These are phyloP conservation scores for Hypoxylon crocopeplum DNA, from an alignment of 495 filamentous ascomycete genomes.

Conservation along the genomic window DNA sequence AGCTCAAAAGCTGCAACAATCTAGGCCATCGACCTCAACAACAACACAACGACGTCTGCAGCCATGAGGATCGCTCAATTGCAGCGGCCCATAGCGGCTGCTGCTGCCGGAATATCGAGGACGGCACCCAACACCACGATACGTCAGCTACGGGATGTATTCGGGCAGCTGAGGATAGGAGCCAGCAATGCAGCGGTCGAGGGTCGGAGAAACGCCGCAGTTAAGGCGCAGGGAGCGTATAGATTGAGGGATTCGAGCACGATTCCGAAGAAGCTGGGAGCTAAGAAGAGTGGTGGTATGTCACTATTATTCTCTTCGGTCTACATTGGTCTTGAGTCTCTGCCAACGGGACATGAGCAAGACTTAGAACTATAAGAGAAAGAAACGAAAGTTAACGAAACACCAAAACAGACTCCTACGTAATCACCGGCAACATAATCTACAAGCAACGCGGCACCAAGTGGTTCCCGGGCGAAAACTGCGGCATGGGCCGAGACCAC, in stretches of 20 bases:
- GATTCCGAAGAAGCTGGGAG: slow-evolving; percentile 90
- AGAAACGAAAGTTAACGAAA: slow-evolving; percentile 15
- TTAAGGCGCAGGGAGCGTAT: slow-evolving; percentile 86
- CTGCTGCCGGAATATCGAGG: slow-evolving; percentile 48
- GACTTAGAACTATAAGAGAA: background rate
- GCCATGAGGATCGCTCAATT: slow-evolving; percentile 61
- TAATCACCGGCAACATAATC: slow-evolving; percentile 95
- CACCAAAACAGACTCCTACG: slow-evolving; percentile 74
- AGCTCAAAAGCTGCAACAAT: slow-evolving; percentile 7
- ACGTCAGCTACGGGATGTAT: slow-evolving; percentile 43
- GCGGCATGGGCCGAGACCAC: slow-evolving; percentile 93
- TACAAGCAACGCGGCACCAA: slow-evolving; percentile 93
- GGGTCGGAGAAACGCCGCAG: slow-evolving; percentile 74
- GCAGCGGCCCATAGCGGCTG: slow-evolving; percentile 58
- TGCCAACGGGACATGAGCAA: background rate
- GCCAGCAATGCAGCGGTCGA: slow-evolving; percentile 48
- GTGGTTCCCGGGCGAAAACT: slow-evolving; percentile 95
- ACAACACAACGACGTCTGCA: slow-evolving; percentile 2
- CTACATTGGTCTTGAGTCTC: background rate
- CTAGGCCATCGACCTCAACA: slow-evolving; percentile 1
- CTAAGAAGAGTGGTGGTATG: slow-evolving; percentile 86
- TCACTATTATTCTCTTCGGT: slow-evolving; percentile 9
- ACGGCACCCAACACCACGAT: slow-evolving; percentile 30
- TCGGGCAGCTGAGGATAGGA: slow-evolving; percentile 47
- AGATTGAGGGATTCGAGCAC: slow-evolving; percentile 82